Evolutionary conservation across 805 yeast genomes (phyloP), one percentile per base, ranked within the genome.

Genomic region (Barnettozyma vustinii): DNA sequence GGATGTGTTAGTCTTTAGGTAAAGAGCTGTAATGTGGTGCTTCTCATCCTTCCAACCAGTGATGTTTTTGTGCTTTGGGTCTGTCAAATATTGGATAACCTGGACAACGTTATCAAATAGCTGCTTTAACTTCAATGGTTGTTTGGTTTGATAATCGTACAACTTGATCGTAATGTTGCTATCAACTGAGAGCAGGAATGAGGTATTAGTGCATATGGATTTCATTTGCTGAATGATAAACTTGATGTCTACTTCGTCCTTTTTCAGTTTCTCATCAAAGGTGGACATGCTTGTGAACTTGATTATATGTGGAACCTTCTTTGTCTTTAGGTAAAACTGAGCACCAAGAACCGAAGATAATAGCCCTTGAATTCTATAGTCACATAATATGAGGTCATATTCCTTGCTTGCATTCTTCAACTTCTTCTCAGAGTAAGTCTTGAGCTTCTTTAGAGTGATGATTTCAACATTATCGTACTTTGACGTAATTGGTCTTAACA

Each of bases 331-430:
- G 65, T 80, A 84, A 59, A 86, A 85, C 47, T 71, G 75, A 6
- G 74, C 71, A 1, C 87, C 86, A 33, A 87, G 64, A 0, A 84
- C 63, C 2, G 68, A 67, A 0, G 87, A 86, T 26, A 87, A 64
- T 20, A 81, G 65, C 52, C 77, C 79, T 57, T 80, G 81, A 2
- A 87, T 74, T 52, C 94, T 69, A 46, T 81, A 77, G 63, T 88
- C 96, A 5, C 84, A 81, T 9, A 87, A 69, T 2, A 88, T 72
- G 25, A 83, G 57, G 58, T 87, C 96, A 60, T 75, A 81, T 37
- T 83, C 87, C 49, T 77, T 74, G 56, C 69, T 79, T 1, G 82
- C 56, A 43, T 74, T 76, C 44, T 70, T 72, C 32, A 79, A 60
- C 21, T 75, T 69, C 44, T 73, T 74, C 3, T 74, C 65, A 58